Base-by-base conservation (phyloP, 176 grass and related monocot genomes). In the Guadua angustifolia region DNA sequence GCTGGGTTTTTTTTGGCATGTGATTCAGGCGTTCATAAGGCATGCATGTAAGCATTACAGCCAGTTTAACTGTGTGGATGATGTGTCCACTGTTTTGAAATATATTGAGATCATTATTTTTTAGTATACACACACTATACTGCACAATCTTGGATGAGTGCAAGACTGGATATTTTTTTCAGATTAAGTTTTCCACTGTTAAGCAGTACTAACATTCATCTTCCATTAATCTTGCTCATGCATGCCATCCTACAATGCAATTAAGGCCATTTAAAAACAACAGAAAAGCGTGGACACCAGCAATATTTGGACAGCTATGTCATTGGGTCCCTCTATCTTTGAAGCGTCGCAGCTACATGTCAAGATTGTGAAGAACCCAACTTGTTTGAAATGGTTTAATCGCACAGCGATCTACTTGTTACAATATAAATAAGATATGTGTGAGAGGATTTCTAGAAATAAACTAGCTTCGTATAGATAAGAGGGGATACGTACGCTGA, bases 221-320 rank as follows among this genome's bases (percentile, higher is more conserved):
- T 9, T 21, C 45, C 71, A 64, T 83, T 62, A 61, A 71, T 62
- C 56, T 14, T 38, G 70, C 57, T 19, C 49, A 9, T 71, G 64
- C 56, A 71, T 9, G 21, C 22, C 51, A 62, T 55, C 45, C 58
- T 79, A 74, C 68, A 78, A 19, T n/a, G 88, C 79, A 79, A 60
- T 86, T 67, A 86, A 90, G 84, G 32, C 59, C 49, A 49, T 77
- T 79, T 59, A 83, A 83, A 66, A 79, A 47, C 58, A 74, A 68
- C 79, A 83, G 32, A 69, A 24, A 64, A 68, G 74, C 74, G 64
- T 82, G 88, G 83, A 22, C 72, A 78, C 75, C 78, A 78, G 21
- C 83, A 82, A 66, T 68, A 82, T 70, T 78, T 73, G 40, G 84
- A 83, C 67, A 86, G 68, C 80, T 83, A 25, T 86, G 74, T 86